Evolutionary conservation across 768 basidiomycete genomes (phyloP).

Genomic region (Gymnopilus junonius): DNA sequence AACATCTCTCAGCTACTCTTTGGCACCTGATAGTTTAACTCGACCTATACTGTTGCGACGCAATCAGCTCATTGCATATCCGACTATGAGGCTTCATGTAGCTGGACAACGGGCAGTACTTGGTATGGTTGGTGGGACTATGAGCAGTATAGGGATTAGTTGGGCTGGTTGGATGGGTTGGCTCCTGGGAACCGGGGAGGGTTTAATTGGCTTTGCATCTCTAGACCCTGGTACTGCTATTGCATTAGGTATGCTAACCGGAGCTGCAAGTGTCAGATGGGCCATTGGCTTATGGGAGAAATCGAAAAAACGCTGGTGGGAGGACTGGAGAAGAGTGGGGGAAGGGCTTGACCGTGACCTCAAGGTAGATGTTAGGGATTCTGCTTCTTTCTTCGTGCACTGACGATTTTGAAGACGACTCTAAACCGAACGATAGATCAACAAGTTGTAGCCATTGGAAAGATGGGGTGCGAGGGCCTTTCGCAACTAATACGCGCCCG

Average conservation of each 20-base stretch:
- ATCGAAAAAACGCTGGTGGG: constrained; percentile 68
- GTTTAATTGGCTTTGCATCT: constrained; percentile 40
- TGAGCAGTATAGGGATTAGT: constrained; percentile 53
- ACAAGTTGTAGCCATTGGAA: constrained; percentile 58
- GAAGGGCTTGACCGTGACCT: constrained; percentile 69
- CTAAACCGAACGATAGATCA: constrained; percentile 51
- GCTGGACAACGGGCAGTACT: constrained; percentile 63
- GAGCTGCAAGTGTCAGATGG: constrained; percentile 59
- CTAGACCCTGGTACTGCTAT: constrained; percentile 61
- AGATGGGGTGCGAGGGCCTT: constrained; percentile 51
- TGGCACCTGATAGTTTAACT: constrained; percentile 52
- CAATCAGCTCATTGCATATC: constrained; percentile 54
- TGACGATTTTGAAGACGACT: constrained; percentile 39
- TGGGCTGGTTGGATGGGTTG: constrained; percentile 66
- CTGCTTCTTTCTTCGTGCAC: background rate
- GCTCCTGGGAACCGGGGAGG: constrained; percentile 46
- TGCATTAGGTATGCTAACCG: constrained; percentile 59
- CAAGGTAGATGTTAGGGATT: constrained; percentile 42
- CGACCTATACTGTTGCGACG: constrained; percentile 55
- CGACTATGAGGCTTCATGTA: constrained; percentile 64
- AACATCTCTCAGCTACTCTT: constrained; percentile 46
- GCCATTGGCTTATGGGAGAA: constrained; percentile 70
- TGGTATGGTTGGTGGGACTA: constrained; percentile 50
- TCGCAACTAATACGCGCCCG: constrained; percentile 42
- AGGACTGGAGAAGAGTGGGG: constrained; percentile 65